Conservation (phyloP, 2,329 filamentous ascomycete genomes). For the Aureobasidium lini region DNA sequence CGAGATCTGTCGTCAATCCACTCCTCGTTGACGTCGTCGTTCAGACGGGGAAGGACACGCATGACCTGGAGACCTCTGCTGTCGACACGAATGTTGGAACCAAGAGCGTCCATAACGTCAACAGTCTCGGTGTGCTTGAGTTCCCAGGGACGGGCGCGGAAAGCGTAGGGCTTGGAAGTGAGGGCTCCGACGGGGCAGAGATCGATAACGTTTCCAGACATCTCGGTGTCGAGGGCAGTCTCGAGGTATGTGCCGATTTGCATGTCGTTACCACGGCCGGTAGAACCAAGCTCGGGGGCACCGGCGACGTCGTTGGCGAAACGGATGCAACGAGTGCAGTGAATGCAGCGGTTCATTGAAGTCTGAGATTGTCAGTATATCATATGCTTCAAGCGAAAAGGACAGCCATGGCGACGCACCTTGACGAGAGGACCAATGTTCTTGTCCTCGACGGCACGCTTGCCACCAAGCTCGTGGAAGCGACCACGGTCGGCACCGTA, state of each 20-base stretch:
- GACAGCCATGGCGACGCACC: conserved; percentile 25
- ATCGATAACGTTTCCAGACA: conserved; percentile 97
- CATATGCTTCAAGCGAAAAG: too few relatives aligned
- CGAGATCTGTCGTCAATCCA: conserved; percentile 99
- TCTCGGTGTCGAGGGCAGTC: conserved; percentile 83
- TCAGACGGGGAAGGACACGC: conserved; percentile 84
- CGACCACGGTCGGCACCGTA: conserved; percentile 93
- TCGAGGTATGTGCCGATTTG: conserved; percentile 98
- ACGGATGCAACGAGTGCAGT: conserved; percentile 95
- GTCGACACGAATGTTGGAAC: conserved; percentile 91
- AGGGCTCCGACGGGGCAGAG: conserved; percentile 95
- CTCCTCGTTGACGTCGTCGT: conserved; percentile 98
- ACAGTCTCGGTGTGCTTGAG: conserved; percentile 93
- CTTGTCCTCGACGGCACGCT: conserved; percentile 98
- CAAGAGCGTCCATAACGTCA: conserved; percentile 85
- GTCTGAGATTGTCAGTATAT: conserved; percentile 44
- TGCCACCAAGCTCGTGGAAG: conserved; percentile 92
- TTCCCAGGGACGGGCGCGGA: conserved; percentile 95
- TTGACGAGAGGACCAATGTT: conserved; percentile 98
- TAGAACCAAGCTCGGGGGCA: conserved; percentile 88
- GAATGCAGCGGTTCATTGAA: conserved; percentile 99
- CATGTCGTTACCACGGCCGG: conserved; percentile 90
- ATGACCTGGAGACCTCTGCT: conserved; percentile 92
- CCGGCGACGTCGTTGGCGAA: conserved; percentile 97
- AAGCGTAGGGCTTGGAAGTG: conserved; percentile 95